Base-by-base conservation (phyloP, 2,329 filamentous ascomycete genomes). In the Trichoderma asperellum region DNA sequence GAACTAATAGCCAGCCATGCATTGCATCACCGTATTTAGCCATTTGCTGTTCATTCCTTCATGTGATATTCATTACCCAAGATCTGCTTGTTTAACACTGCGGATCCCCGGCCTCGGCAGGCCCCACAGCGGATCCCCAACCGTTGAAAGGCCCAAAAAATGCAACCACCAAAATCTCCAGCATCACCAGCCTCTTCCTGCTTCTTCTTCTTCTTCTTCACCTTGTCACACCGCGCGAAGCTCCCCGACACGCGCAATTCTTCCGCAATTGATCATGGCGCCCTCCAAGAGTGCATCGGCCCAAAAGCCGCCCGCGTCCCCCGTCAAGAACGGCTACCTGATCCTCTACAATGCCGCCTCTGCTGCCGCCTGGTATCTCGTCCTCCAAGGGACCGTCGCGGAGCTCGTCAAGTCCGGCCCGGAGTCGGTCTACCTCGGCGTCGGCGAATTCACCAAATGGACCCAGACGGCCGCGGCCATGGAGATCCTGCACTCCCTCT, bases 321-420 rank as follows among this genome's bases (percentile, higher is more conserved):
- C 73, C 21, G 68, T 84, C 71, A 89, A 88, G 79, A 86, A 83
- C 68, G 83, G 82, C 77, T 97, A 97, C 83, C 88, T 98, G 66
- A 86, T 94, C 76, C 83, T 89, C 74, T 99, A 98, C 87, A 98
- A 98, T 82, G 85, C 89, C 75, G 77, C 90, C 73, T 96, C 91
- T 65, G 88, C 93, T 71, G 78, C 89, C 27, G 87, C 95, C 65
- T 99, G 96, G 96, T 81, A 87, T 52, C 87, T 88, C 21, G 89
- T 97, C 66, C 87, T 97, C 52, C 86, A 87, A 67, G 88, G 92
- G 70, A 90, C 92, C 2, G 75, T 89, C 32, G 73, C 79, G 34
- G 80, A 89, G 67, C 85, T 91, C 27, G 77, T 84, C 27, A 74
- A 84, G 29, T 79, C 82, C n/a, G 87, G 88, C 10, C 86, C 88